These are phyloP conservation scores for Mortierella sp. DNA, from an alignment of 371 early-diverging fungal genomes.

Conservation along the genomic window DNA sequence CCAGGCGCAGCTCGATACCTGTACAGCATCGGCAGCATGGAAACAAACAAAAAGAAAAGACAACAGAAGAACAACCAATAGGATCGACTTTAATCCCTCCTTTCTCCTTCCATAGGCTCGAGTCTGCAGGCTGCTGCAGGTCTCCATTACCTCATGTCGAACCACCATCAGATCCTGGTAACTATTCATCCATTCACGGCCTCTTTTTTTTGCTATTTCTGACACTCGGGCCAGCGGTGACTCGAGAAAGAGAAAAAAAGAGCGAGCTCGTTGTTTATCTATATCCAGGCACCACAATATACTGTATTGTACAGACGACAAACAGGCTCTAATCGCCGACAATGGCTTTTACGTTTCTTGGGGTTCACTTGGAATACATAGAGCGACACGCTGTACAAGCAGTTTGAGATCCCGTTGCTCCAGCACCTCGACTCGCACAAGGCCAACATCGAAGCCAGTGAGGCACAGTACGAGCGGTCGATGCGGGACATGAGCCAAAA, in stretches of 20 bases:
- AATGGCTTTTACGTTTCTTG: neutral
- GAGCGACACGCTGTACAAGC: conserved; percentile 64
- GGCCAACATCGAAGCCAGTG: conserved; percentile 61
- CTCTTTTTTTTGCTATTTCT: neutral
- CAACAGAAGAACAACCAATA: neutral
- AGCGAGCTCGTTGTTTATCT: neutral
- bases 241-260: neutral
- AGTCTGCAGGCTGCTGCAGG: conserved; percentile 70
- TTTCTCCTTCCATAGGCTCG: conserved; percentile 50
- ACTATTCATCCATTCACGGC: neutral
- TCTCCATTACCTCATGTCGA: conserved; percentile 67
- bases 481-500: conserved; percentile 64
- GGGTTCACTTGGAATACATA: conserved; percentile 16
- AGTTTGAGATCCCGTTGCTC: conserved; percentile 63
- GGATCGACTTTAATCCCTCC: conserved; percentile 7
- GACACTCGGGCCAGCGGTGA: no score
- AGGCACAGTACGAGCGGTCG: conserved; percentile 64
- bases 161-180: conserved; percentile 71
- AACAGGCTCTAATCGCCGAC: neutral
- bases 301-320: neutral
- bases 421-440: conserved; percentile 65
- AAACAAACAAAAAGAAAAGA: neutral
- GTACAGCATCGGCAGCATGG: neutral
- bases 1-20: neutral
- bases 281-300: neutral